phyloP scores from a whole-genome alignment of 2,329 filamentous ascomycete genomes.

The Clarireedia monteithiana region DNA sequence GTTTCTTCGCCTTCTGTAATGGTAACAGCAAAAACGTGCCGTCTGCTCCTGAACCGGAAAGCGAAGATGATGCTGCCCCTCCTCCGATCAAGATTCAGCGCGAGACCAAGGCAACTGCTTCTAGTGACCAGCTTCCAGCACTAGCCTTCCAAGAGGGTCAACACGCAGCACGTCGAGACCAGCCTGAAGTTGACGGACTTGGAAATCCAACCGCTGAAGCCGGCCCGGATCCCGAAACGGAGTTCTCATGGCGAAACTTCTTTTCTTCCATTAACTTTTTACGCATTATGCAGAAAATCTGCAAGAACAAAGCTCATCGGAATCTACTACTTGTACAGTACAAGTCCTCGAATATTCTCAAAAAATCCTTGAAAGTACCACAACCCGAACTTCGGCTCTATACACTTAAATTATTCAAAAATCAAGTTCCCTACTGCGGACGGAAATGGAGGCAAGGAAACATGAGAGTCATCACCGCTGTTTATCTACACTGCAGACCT shows the following conservation, averaged over 20 bases:
- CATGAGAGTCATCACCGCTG: conserved; percentile 96
- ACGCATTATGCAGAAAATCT: conserved; percentile 94
- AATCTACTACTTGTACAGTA: conserved; percentile 92
- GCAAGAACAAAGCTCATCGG: conserved; percentile 89
- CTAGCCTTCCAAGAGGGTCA: conserved; percentile 26
- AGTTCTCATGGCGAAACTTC: conserved; percentile 90
- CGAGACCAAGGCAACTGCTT: conserved; percentile 37
- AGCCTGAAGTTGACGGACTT: conserved; percentile 72
- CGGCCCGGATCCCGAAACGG: conserved; percentile 71
- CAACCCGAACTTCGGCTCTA: conserved; percentile 84
- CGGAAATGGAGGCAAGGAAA: conserved; percentile 97
- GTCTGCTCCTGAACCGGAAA: conserved; percentile 23
- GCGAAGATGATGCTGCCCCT: conserved; percentile 72
- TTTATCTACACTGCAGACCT: conserved; percentile 88
- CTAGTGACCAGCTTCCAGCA: conserved; percentile 28
- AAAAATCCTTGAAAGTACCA: conserved; percentile 84
- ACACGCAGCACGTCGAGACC: conserved; percentile 18
- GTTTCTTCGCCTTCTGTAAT: conserved; percentile 89
- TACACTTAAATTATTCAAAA: conserved; percentile 97
- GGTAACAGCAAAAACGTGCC: conserved; percentile 46
- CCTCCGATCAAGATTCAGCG: conserved; percentile 67
- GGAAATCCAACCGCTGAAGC: conserved; percentile 69
- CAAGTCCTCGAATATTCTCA: conserved; percentile 86
- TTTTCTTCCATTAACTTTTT: conserved; percentile 93
- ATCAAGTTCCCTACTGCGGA: conserved; percentile 94